A percentile compares a stretch with the other conserved stretches of the same genome.
phyloP scores from a whole-genome alignment of 2,329 filamentous ascomycete species.

The Passalora sequoiae region DNA sequence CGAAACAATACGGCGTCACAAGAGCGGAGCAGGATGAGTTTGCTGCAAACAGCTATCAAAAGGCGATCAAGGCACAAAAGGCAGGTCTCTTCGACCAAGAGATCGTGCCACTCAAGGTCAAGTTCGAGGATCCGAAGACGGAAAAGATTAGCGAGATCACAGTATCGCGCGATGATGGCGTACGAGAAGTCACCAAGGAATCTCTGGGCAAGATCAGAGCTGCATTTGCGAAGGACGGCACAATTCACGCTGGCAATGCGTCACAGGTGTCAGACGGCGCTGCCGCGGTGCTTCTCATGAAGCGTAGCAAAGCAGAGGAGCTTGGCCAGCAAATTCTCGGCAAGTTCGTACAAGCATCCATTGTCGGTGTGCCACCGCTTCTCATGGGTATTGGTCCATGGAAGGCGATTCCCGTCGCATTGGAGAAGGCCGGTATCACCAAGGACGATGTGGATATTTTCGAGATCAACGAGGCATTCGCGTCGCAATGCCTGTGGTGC shows the following conservation, averaged over 20 bases:
- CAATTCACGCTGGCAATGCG: slow-evolving; percentile 94
- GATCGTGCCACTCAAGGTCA: slow-evolving; percentile 78
- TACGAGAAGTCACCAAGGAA: slow-evolving; percentile 79
- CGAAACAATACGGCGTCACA: slow-evolving; percentile 69
- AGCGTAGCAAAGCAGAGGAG: slow-evolving; percentile 79
- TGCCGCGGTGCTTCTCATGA: slow-evolving; percentile 92
- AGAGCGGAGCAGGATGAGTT: slow-evolving; percentile 82
- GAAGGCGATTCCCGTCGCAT: slow-evolving; percentile 89
- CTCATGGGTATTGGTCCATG: slow-evolving; percentile 96
- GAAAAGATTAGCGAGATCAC: slow-evolving; percentile 78
- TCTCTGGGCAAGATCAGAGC: slow-evolving; percentile 85
- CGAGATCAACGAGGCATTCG: slow-evolving; percentile 99
- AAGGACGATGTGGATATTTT: slow-evolving; percentile 93
- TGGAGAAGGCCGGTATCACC: slow-evolving; percentile 77
- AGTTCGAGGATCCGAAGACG: slow-evolving; percentile 85
- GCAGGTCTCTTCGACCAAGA: slow-evolving; percentile 89
- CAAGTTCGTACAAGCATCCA: slow-evolving; percentile 80
- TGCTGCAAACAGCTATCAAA: slow-evolving; percentile 86
- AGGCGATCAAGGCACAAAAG: slow-evolving; percentile 78
- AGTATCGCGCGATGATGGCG: slow-evolving; percentile 79
- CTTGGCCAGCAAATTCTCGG: slow-evolving; percentile 85
- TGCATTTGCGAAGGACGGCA: slow-evolving; percentile 85
- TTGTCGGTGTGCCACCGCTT: slow-evolving; percentile 85
- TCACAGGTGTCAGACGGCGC: slow-evolving; percentile 94
- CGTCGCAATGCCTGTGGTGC: slow-evolving; percentile 90